Conservation (phyloP, 2,329 filamentous ascomycete species). For the Periconia digitata region DNA sequence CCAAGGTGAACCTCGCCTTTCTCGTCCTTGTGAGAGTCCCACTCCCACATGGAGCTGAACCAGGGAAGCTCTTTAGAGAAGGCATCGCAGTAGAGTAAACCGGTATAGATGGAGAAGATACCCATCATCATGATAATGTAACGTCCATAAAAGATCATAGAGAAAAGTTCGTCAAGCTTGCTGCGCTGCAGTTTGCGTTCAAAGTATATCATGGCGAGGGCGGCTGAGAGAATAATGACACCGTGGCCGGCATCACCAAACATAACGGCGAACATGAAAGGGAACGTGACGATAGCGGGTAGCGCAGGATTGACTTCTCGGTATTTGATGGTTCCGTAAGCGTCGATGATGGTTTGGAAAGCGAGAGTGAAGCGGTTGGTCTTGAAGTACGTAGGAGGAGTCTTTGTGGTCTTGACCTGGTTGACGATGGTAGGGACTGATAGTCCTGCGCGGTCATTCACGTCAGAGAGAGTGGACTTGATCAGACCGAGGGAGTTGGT, state of each 20-base stretch:
- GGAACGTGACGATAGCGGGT: slow-evolving; percentile 94
- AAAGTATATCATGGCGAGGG: slow-evolving; percentile 93
- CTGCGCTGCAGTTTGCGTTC: slow-evolving; percentile 79
- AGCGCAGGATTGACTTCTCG: slow-evolving; percentile 95
- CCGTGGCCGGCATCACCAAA: slow-evolving; percentile 98
- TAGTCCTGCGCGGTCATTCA: slow-evolving; percentile 91
- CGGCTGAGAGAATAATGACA: slow-evolving; percentile 80
- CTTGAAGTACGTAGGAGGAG: slow-evolving; percentile 93
- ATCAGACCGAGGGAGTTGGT: slow-evolving; percentile 87
- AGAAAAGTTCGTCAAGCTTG: slow-evolving; percentile 95
- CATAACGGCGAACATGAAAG: slow-evolving; percentile 99
- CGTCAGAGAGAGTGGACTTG: slow-evolving; percentile 90
- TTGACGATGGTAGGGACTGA: slow-evolving; percentile 99
- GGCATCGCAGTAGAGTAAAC: slow-evolving; percentile 94
- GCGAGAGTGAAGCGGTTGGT: slow-evolving; percentile 98
- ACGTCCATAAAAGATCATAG: slow-evolving; percentile 97
- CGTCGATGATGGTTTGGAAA: slow-evolving; percentile 98
- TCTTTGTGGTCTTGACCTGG: slow-evolving; percentile 95
- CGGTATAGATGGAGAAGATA: slow-evolving; percentile 94
- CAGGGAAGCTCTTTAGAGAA: slow-evolving; percentile 93
- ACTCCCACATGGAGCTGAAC: slow-evolving; percentile 89
- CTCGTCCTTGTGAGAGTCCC: slow-evolving; percentile 67
- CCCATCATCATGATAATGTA: slow-evolving; percentile 99
- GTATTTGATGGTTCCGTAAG: slow-evolving; percentile 97
- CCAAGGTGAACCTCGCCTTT: slow-evolving; percentile 27